Percentiles rank a stretch among this genome's conserved stretches.
phyloP scores from a whole-genome alignment of 2,329 filamentous ascomycete genomes.

The Venturia nashicola region DNA sequence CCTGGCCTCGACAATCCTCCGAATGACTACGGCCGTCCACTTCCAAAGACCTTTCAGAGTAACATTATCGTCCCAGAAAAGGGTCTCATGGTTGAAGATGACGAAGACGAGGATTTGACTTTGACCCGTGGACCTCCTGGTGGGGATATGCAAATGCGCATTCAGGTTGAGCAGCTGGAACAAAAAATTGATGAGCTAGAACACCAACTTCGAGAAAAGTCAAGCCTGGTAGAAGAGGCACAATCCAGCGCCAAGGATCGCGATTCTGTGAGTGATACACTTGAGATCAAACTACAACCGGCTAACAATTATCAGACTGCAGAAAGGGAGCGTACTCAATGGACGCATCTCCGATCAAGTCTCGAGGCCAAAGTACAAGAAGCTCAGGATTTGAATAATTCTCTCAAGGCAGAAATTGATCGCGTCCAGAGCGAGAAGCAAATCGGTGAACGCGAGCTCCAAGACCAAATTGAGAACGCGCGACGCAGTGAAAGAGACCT shows the following conservation, averaged over 20 bases:
- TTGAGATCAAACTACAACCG: neutral
- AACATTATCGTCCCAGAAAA: slow-evolving; percentile 98
- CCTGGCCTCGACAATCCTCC: slow-evolving; percentile 13
- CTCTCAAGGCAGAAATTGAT: slow-evolving; percentile 67
- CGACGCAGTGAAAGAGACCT: slow-evolving; percentile 25
- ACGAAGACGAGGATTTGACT: slow-evolving; percentile 50
- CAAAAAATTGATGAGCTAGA: slow-evolving; percentile 64
- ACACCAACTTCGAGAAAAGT: slow-evolving; percentile 53
- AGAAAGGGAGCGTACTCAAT: slow-evolving; percentile 57
- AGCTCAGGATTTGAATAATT: slow-evolving; percentile 65
- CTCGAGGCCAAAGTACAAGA: slow-evolving; percentile 65
- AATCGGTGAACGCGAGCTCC: slow-evolving; percentile 50
- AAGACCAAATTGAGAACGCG: slow-evolving; percentile 40
- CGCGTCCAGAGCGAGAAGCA: slow-evolving; percentile 57
- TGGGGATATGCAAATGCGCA: slow-evolving; percentile 65
- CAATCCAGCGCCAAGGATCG: slow-evolving; percentile 21
- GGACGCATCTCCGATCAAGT: slow-evolving; percentile 49
- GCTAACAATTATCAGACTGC: slow-evolving; percentile 24
- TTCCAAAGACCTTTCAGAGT: slow-evolving; percentile 82
- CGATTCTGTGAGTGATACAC: slow-evolving; percentile 26
- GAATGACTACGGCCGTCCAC: slow-evolving; percentile 61
- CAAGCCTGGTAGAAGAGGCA: slow-evolving; percentile 50
- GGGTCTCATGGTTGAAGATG: slow-evolving; percentile 93
- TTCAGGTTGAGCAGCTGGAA: slow-evolving; percentile 61
- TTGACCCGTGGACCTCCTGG: slow-evolving; percentile 21